A percentile compares a stretch with the other conserved stretches of the same genome.
Conservation (phyloP, 2,329 filamentous ascomycete genomes). For the Epichloe aotearoae region DNA sequence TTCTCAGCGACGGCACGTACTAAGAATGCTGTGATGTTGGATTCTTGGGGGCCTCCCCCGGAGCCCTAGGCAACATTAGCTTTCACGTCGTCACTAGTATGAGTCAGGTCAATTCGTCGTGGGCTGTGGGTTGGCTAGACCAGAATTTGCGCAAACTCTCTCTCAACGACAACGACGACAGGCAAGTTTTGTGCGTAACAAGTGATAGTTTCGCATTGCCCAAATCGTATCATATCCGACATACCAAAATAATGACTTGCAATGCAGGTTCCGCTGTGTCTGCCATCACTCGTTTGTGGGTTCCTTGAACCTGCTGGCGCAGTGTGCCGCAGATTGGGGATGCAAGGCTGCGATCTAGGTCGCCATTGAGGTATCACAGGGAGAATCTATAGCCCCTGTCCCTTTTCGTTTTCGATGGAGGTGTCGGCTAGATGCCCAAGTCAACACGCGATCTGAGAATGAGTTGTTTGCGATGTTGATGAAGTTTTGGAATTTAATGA, state of each 20-base stretch:
- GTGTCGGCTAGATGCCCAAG: neutral
- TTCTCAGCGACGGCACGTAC: constrained; percentile 67
- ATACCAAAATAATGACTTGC: constrained; percentile 62
- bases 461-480: neutral
- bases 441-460: neutral
- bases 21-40: constrained; percentile 79
- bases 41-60: constrained; percentile 79
- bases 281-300: constrained; percentile 10
- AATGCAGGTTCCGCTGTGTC: constrained; percentile 34
- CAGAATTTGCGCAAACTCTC: no score
- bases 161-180: neutral
- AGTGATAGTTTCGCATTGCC: neutral
- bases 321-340: neutral
- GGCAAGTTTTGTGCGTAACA: neutral
- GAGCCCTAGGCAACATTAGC: constrained; percentile 48
- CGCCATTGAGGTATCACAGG: neutral
- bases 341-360: neutral
- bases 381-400: neutral
- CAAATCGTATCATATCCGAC: neutral
- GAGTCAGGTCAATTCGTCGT: neutral
- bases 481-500: neutral
- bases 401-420: neutral
- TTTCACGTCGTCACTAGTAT: neutral
- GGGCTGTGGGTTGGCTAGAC: neutral
- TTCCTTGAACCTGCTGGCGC: neutral